Evolutionary conservation across 169 alveolate species (phyloP), one percentile per base, ranked within the genome.

Genomic region (Amoebophrya sp.): DNA sequence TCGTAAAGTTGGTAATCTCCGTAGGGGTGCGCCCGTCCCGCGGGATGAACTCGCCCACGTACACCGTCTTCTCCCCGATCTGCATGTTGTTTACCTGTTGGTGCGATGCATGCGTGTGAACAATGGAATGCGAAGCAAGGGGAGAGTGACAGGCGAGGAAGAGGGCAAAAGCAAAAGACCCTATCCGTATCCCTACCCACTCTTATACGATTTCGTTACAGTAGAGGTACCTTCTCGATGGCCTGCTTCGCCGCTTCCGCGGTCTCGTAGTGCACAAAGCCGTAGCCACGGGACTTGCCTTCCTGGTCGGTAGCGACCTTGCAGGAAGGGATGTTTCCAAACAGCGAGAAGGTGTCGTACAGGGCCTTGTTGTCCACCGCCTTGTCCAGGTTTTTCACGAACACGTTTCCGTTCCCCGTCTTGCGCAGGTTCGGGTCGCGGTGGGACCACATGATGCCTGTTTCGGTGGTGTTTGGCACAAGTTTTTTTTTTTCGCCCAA

Each of bases 181-280:
- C n/a, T n/a, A n/a, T n/a, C n/a, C n/a, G n/a, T n/a, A n/a, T n/a
- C n/a, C n/a, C n/a, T n/a, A n/a, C n/a, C n/a, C n/a, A n/a, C n/a
- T n/a, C n/a, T n/a, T n/a, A n/a, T n/a, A n/a, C n/a, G n/a, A n/a
- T n/a, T n/a, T n/a, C n/a, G n/a, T n/a, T n/a, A 42, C 13, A 42
- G 13, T 13, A 42, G 20, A 7, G 13, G 34, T 58, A 97, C 96
- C 94, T 96, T 93, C 89, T 96, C 97, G 41, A 98, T 95, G 31
- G 99, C 99, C 91, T 95, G 97, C 70, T 94, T 93, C 0, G 99
- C 99, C 88, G 97, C 94, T 50, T 97, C 99, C 67, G 95, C 98
- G 41, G 95, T 95, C 78, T 97, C 97, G 92, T 96, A 98, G 94
- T 97, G 99, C n/a, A 98, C 99, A 78, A 97, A 98, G 20, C 99